Base-by-base conservation (phyloP, 2,329 filamentous ascomycete species). In the Paecilomyces niveus region DNA sequence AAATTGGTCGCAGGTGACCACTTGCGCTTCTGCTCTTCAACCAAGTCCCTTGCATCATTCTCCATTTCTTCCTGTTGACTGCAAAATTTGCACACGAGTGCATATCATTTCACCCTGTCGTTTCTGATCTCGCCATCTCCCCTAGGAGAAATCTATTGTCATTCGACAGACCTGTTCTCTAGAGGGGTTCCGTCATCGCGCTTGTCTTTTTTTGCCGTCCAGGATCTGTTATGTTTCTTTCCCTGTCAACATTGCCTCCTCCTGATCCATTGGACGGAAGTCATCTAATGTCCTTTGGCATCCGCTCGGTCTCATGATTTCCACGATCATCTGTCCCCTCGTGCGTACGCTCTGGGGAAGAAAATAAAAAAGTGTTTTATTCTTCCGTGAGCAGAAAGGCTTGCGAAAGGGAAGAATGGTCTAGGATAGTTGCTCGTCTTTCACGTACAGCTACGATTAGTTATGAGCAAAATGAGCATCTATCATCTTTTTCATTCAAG, bases 1-100 rank as follows among this genome's bases (percentile, higher is more conserved):
- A 70, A 61, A 68, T 54, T 61, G 59, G 39, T 22, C 24, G 45
- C 50, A 0, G 24, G 18, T 26, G 49, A 24, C 32, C 24, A 21
- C 9, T 10, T 54, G 29, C 31, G 21, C 11, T 54, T 54, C 33
- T 21, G 10, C 15, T 18, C 22, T 45, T 55, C 33, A 29, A 52
- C 50, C 26, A 7, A 29, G 50, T 52, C 26, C 21, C 50, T 50
- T 52, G 10, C 50, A 21, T 52, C 50, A 24, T 52, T 52, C 50
- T 52, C 22, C 21, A 24, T n/a, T 39, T 39, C 35, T 15, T 45
- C 35, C 6, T 45, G 35, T 45, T 45, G 18, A 18, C 35, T 39
- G 35, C 33, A 45, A n/a, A 45, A 45, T 45, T 45, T 6, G 35
- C 15, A 45, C 35, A 18, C 18, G 35, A 45, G n/a, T 21, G 35